These are phyloP conservation scores for Solidago caesia DNA, from an alignment of 129 eudicot species.

Conservation along the genomic window DNA sequence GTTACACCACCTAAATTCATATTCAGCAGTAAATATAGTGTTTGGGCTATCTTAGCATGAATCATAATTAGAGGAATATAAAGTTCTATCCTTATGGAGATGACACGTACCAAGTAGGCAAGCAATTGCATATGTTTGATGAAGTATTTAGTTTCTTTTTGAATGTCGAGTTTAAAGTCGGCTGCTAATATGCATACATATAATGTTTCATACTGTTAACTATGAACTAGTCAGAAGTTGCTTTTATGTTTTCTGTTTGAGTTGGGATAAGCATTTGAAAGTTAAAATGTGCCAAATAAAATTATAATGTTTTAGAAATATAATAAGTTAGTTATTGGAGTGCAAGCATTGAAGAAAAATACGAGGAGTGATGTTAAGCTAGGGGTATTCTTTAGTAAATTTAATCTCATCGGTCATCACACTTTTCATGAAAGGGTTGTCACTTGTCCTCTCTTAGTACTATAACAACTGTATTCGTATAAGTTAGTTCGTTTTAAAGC, in stretches of 20 bases:
- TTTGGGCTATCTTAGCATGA: no score
- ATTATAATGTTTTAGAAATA: neutral
- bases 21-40: no score
- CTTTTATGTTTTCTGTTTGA: neutral
- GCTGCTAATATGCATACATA: no score
- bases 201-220: no score
- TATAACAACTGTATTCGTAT: neutral
- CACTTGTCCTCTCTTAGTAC: neutral
- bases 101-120: no score
- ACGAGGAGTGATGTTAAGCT: neutral
- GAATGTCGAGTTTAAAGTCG: no score
- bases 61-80: no score
- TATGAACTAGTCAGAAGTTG: neutral
- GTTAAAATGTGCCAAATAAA: neutral
- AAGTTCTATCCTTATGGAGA: no score
- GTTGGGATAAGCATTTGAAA: conserved; percentile 3
- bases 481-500: neutral
- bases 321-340: conserved; percentile 1
- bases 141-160: no score
- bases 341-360: neutral
- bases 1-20: no score
- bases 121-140: no score
- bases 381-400: neutral
- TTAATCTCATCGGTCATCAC: neutral
- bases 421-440: no score